These are phyloP conservation scores for Yarrowia galli DNA, from an alignment of 1,139 yeast genomes.

Conservation along the genomic window DNA sequence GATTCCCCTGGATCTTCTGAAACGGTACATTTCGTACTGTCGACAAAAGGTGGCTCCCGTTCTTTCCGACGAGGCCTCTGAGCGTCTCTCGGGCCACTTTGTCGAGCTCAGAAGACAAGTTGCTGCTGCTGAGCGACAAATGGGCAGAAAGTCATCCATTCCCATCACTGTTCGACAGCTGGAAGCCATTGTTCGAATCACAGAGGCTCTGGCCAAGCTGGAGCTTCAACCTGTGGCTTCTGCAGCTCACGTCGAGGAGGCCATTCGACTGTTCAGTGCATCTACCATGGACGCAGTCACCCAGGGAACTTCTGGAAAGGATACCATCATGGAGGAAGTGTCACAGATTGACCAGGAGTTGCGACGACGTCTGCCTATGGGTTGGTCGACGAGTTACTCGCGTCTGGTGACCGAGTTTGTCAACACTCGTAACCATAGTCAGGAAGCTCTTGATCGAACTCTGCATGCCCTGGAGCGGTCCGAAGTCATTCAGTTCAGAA, in stretches of 20 bases:
- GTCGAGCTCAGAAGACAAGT: slow-evolving; percentile 88
- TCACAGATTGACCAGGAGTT: slow-evolving; percentile 82
- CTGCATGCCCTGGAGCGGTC: slow-evolving; percentile 81
- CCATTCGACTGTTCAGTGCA: slow-evolving; percentile 90
- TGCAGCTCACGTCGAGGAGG: slow-evolving; percentile 93
- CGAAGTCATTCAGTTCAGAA: slow-evolving; percentile 85
- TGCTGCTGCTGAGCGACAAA: slow-evolving; percentile 78
- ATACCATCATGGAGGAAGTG: slow-evolving; percentile 71
- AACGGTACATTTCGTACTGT: slow-evolving; percentile 89
- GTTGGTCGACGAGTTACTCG: slow-evolving; percentile 92
- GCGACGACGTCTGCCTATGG: slow-evolving; percentile 90
- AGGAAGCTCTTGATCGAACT: slow-evolving; percentile 83
- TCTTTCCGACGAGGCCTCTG: slow-evolving; percentile 87
- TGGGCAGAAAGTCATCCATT: slow-evolving; percentile 90
- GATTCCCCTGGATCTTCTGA: slow-evolving; percentile 89
- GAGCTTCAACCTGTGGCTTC: slow-evolving; percentile 83
- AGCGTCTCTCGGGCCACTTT: slow-evolving; percentile 90
- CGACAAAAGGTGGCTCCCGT: slow-evolving; percentile 92
- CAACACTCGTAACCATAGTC: slow-evolving; percentile 62
- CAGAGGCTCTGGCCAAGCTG: slow-evolving; percentile 92
- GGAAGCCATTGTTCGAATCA: slow-evolving; percentile 95
- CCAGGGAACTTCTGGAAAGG: slow-evolving; percentile 68
- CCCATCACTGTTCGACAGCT: slow-evolving; percentile 98
- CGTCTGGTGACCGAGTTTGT: slow-evolving; percentile 87
- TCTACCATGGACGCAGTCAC: slow-evolving; percentile 98